Conservation (phyloP, 108 stramenopile species). For the Conticribra weissflogii region DNA sequence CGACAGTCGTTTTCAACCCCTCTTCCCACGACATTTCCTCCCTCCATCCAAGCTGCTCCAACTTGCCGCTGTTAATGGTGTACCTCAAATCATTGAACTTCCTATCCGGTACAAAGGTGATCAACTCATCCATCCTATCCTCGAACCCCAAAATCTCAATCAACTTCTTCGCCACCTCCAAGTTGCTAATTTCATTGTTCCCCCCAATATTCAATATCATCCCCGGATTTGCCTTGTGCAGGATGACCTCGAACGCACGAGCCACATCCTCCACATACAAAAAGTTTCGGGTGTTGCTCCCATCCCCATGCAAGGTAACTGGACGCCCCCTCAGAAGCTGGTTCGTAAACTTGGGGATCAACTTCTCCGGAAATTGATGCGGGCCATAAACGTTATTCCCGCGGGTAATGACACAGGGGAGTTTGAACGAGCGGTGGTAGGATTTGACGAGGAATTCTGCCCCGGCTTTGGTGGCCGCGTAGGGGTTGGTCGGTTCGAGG, state of each 20-base stretch:
- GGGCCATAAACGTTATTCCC: conserved; percentile 99
- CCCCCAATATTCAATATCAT: conserved; percentile 99
- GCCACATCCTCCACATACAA: conserved; percentile 98
- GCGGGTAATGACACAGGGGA: conserved; percentile 94
- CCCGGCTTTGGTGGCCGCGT: conserved; percentile 99
- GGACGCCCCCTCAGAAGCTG: conserved; percentile 88
- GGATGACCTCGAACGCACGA: conserved; percentile 92
- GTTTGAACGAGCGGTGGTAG: conserved; percentile 91
- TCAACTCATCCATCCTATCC: conserved; percentile 68
- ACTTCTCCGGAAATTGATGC: conserved; percentile 99
- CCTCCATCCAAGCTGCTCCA: conserved; percentile 90
- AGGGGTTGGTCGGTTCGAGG: conserved; percentile 98
- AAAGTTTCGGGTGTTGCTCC: conserved; percentile 96
- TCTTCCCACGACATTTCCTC: conserved; percentile 97
- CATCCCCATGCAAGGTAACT: conserved; percentile 97
- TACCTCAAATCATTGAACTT: conserved; percentile 99
- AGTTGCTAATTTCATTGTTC: conserved; percentile 88
- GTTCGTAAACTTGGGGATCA: conserved; percentile 99
- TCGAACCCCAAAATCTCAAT: conserved; percentile 79
- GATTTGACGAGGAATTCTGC: conserved; percentile 98
- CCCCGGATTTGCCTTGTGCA: conserved; percentile 92
- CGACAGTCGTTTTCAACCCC: conserved; percentile 91
- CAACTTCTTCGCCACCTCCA: conserved; percentile 86
- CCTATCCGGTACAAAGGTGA: conserved; percentile 94
- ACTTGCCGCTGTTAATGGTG: conserved; percentile 92